phyloP scores from a whole-genome alignment of 257 asterid genomes.

The Przewalskia tangutica region DNA sequence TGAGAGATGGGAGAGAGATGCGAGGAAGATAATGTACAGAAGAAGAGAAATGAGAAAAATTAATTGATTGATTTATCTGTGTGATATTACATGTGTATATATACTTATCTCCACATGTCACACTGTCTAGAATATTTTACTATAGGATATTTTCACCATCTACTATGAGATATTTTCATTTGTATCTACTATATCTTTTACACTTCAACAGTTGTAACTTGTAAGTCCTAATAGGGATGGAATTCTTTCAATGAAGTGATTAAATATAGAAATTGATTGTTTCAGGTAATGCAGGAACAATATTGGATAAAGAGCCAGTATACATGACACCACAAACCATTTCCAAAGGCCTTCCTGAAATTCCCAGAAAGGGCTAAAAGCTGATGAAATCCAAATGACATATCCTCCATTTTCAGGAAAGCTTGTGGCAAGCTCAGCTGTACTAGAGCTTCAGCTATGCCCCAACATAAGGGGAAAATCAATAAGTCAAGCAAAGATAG shows the following conservation, averaged over 20 bases:
- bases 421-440: slow-evolving; percentile 66
- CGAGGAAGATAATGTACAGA: too few species aligned
- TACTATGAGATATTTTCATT: too few species aligned
- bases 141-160: too few species aligned
- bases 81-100: too few species aligned
- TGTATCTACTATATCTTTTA: too few species aligned
- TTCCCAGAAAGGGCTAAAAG: slow-evolving; percentile 80
- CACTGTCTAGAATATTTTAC: too few species aligned
- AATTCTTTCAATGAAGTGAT: slow-evolving; percentile 17
- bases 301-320: slow-evolving; percentile 82
- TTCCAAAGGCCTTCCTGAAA: slow-evolving; percentile 86
- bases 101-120: too few species aligned
- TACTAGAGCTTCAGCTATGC: slow-evolving; percentile 82
- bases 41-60: too few species aligned
- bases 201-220: too few species aligned
- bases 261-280: slow-evolving; percentile 52
- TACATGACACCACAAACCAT: slow-evolving; percentile 86
- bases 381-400: slow-evolving; percentile 78
- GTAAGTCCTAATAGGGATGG: slow-evolving; percentile 14
- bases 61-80: too few species aligned
- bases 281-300: slow-evolving; percentile 74
- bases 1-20: too few species aligned
- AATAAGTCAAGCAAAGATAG: slow-evolving; percentile 66
- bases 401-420: slow-evolving; percentile 86
- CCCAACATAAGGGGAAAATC: slow-evolving; percentile 71